Evolutionary conservation across 352 stramenopile genomes (phyloP), one percentile per base, ranked within the genome.

Genomic region (Pythium grandisporangium): DNA sequence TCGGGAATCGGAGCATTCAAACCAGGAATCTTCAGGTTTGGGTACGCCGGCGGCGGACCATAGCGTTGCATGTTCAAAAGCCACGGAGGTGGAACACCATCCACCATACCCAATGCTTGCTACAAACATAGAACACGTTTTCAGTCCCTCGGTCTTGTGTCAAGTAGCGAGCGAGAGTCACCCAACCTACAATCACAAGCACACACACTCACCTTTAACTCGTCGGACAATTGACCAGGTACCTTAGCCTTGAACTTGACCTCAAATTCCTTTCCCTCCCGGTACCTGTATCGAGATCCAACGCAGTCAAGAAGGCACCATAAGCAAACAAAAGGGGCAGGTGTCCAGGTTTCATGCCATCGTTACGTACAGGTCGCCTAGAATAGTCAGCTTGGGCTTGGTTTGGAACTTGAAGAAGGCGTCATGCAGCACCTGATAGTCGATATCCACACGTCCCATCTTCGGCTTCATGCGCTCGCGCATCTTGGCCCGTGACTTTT

Each of bases 391-490:
- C 37, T 81, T 80, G n/a, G 96, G 96, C 58, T 99, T 99, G 2
- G 90, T 98, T 72, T 99, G 95, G 66, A 96, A 96, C 48, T 96
- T 93, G 77, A 99, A 99, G 66, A 99, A 99, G 5, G 96, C 96
- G 58, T 99, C 94, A 56, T 99, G 89, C 5, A 99, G 67, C 14
- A 97, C 91, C 43, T 97, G 86, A 56, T 98, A 99, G 58, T 99
- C 96, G 20, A 99, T 98, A 66, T 98, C 96, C 36, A 99, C 95
- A 21, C 79, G 73, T 14, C 95, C 94, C 72, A 97, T 94, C 59
- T 98, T 98, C 6, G 95, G 94, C 44, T 94, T 80, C 45, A 99
- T 79, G 33, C 93, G 76, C 33, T 95, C 73, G 42, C 96, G 75
- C 53, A 93, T 90, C 41, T 91, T 91, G 58, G 97, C 78, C 61